Evolutionary conservation across 2,329 filamentous ascomycete species (phyloP), one percentile per base, ranked within the genome.

Genomic region (Diaporthe batatas): DNA sequence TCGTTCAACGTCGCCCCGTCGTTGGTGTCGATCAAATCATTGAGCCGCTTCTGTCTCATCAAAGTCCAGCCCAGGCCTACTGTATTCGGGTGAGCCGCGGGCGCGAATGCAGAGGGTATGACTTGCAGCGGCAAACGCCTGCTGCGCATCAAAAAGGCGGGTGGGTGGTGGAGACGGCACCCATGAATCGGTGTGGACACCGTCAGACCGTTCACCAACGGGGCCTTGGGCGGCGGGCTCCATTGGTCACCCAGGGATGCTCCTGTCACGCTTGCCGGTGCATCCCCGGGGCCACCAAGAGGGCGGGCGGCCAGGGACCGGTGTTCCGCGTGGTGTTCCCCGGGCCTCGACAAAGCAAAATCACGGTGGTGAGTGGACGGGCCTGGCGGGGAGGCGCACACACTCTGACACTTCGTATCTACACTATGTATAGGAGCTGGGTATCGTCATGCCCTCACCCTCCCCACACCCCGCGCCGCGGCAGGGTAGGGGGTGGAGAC

Each of bases 401-500:
- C 11, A 32, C 53, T 58, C 59, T 42, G 68, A 34, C 11, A 32
- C 53, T 58, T 70, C 54, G 68, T 70, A 59, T 62, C 64, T 53
- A n/a, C n/a, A n/a, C n/a, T n/a, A 64, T 49, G 49, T 62, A 70
- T 73, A 59, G 49, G 47, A 54, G 55, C 57, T n/a, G 36, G 42
- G 25, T 25, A 25, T 72, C 51, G 55, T 59, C 44, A 72, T 57
- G 55, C 16, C 16, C 62, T 34, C 47, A 21, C 29, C 25, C 54
- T 23, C 65, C 34, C 42, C 70, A 72, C 58, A 51, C 55, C 47
- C 32, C 21, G 23, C 49, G 29, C 65, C 34, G 68, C 34, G 68
- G 68, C 29, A 29, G 54, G 42, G 54, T 32, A 57, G 42, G 44
- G 39, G 42, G 32, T n/a, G 44, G 39, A 39, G 39, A 70, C 21